Base-by-base conservation (phyloP, 2,329 filamentous ascomycete genomes). In the Fulvia fulva region DNA sequence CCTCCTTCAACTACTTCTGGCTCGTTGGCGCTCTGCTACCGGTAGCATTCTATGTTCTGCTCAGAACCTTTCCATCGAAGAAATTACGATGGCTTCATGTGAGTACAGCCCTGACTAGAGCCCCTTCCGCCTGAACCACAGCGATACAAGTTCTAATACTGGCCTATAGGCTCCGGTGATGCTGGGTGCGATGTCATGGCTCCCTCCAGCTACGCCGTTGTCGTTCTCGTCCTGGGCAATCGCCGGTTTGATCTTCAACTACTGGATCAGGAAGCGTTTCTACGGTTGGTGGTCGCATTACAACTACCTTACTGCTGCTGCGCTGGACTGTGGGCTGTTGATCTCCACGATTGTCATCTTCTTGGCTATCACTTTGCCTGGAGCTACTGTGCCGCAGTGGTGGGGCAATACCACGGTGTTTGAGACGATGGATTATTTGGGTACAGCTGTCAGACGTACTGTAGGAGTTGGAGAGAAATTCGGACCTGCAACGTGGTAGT, bases 221-320 rank as follows among this genome's bases (percentile, higher is more conserved):
- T 95, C 95, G 73, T 95, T 95, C 71, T 89, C 87, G 2, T 88
- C 93, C 43, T 95, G 91, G 90, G 89, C 87, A 0, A 76, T 95
- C 9, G 89, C 94, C 21, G 94, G 89, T 75, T 94, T 88, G 72
- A 66, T 90, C 45, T 95, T 96, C 80, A 95, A 95, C 72, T 86
- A 87, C 71, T 74, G 87, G 60, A 82, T 95, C 68, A 85, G 87
- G 70, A 83, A 83, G 34, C 80, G 87, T 22, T 87, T 84, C 25
- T 80, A 79, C 28, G 86, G 84, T 1, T 96, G 91, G 91, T 95
- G 91, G 91, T 85, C 85, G 50, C 94, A 95, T 74, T 95, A 95
- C 73, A 93, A 89, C 43, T 94, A 95, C 89, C 92, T 90, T 3
- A 78, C 95, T 53, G 90, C 87, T 58, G 90, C 90, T 0, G 91